Base-by-base conservation (phyloP, 331 rosid genomes). In the Saraca asoca region DNA sequence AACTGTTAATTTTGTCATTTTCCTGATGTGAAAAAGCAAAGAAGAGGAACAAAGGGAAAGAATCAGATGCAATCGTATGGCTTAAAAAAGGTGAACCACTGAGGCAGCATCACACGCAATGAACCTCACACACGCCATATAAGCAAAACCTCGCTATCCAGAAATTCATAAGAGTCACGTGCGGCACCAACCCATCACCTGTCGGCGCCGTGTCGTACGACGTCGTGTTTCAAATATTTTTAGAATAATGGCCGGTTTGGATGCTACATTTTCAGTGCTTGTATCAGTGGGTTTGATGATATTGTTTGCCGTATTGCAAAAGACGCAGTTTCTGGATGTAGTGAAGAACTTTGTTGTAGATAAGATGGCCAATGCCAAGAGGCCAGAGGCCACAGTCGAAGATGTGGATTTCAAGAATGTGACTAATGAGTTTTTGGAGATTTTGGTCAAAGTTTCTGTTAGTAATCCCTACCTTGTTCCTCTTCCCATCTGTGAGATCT, bases 401-500 rank as follows among this genome's bases (percentile, higher is more conserved):
- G 80, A 85, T 59, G 94, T 93, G 2, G 94, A 89, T 64, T 85
- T 89, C 69, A 81, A 82, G 85, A 41, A 69, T 58, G 61, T 81
- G 49, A 75, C 80, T 69, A 19, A 39, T 2, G 80, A 75, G 0
- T 72, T 68, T 0, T 83, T 66, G 4, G 96, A 93, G 76, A 89
- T 85, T 14, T 62, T 84, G 35, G 94, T 83, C 5, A 85, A 73
- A 38, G 73, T 89, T 9, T 49, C 85, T 5, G 95, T 93, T 6
- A 19, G 19, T 4, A 93, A 93, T 17, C 98, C 96, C 0, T 90
- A 93, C 38, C 70, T 80, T 6, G 60, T 65, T 7, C 5, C 83
- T 10, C 34, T 93, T 5, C 98, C 96, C 29, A 90, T 93, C 3
- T 93, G 91, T 31, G 84, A 86, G 66, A 68, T 90, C 76, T 37